A percentile compares a stretch with the other conserved stretches of the same genome.
Conservation (phyloP, 441 rosid genomes). For the Gossypium schwendimanii region DNA sequence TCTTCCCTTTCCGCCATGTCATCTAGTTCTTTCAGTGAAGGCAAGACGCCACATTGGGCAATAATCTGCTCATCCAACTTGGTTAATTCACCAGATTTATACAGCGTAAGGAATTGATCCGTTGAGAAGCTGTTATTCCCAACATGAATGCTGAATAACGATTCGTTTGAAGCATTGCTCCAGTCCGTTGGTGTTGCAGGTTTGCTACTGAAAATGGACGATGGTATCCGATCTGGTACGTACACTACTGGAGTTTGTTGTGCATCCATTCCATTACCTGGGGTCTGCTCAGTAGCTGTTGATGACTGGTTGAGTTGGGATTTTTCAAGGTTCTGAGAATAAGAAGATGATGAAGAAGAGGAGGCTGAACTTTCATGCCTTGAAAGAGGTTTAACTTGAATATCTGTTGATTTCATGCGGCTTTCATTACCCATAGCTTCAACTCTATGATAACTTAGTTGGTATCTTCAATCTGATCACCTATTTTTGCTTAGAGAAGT, state of each 20-base stretch:
- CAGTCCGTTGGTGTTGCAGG: conserved; percentile 48
- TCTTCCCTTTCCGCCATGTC: conserved; percentile 8
- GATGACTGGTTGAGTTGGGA: conserved; percentile 16
- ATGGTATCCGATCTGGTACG: conserved; percentile 64
- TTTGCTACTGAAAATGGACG: conserved; percentile 41
- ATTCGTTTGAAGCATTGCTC: conserved; percentile 86
- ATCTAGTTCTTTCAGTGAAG: conserved; percentile 28
- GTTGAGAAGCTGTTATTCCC: conserved; percentile 50
- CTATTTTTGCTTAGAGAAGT: not conserved
- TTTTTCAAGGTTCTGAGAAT: conserved; percentile 24
- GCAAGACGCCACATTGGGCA: conserved; percentile 13
- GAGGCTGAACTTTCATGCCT: conserved; percentile 5
- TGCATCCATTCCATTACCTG: conserved; percentile 10
- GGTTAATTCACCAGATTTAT: conserved; percentile 49
- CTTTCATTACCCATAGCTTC: not conserved
- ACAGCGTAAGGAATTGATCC: conserved; percentile 39
- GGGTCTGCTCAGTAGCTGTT: conserved; percentile 4
- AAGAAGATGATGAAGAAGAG: conserved; percentile 23
- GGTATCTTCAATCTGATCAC: not conserved
- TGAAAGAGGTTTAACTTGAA: not conserved
- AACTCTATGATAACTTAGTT: not conserved
- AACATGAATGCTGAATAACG: conserved; percentile 72
- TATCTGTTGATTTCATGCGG: too few relatives aligned
- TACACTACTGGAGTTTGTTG: conserved; percentile 25
- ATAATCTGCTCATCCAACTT: conserved; percentile 36